Evolutionary conservation across 2,329 filamentous ascomycete species (phyloP).

Genomic region (Curvularia verruculosa): DNA sequence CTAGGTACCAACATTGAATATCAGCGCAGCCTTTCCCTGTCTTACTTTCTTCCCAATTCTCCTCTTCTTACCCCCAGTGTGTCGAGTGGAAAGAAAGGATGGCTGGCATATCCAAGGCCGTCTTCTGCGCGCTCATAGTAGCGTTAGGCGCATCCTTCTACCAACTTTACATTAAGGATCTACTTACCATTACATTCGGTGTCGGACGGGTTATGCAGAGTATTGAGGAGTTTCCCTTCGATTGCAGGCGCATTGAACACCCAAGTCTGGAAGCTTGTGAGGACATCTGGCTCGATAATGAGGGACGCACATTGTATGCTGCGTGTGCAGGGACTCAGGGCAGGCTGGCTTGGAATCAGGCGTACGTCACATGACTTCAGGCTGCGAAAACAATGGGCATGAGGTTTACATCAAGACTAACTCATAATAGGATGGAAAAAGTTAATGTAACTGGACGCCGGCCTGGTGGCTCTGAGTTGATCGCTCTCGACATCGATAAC

Average conservation of each 20-base stretch:
- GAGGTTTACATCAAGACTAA: conserved; percentile 3
- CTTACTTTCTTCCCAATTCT: neutral
- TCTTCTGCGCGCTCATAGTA: conserved; percentile 31
- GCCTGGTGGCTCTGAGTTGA: conserved; percentile 31
- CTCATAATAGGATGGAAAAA: conserved; percentile 16
- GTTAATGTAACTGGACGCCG: conserved; percentile 33
- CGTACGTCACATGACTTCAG: conserved; percentile 18
- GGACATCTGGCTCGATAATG: conserved; percentile 41
- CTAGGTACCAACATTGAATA: conserved; percentile 14
- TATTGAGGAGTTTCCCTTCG: conserved; percentile 39
- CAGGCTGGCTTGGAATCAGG: conserved; percentile 35
- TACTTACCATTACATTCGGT: conserved; percentile 32
- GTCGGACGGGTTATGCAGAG: conserved; percentile 34
- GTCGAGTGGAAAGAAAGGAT: conserved; percentile 10
- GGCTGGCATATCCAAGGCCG: conserved; percentile 15
- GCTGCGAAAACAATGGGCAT: neutral
- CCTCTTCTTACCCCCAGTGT: neutral
- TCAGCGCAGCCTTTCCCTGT: conserved; percentile 7
- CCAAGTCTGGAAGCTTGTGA: conserved; percentile 38
- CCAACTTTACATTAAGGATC: conserved; percentile 34
- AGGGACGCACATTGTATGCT: conserved; percentile 35
- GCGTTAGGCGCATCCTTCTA: conserved; percentile 35
- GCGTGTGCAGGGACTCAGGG: conserved; percentile 34
- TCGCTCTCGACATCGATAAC: conserved; percentile 39
- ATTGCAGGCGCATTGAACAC: conserved; percentile 32